Conservation (phyloP, 1,284 basidiomycete genomes). For the Apiotrichum domesticum region DNA sequence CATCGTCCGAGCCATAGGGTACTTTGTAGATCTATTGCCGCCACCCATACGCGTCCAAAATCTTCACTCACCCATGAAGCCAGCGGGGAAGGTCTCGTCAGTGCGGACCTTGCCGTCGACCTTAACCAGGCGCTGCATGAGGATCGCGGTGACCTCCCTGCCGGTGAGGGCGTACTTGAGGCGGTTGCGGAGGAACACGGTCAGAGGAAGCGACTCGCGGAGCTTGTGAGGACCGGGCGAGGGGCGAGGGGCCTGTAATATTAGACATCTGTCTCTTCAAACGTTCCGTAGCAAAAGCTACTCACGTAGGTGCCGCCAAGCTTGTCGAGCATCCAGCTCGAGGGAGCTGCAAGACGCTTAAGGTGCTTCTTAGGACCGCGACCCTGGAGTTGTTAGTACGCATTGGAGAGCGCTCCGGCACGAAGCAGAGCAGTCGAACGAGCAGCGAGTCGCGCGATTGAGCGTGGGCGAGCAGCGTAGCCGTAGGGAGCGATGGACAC, state of each 20-base stretch:
- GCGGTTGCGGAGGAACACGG: constrained; percentile 96
- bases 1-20: too few relatives aligned
- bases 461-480: too few relatives aligned
- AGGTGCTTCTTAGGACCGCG: constrained; percentile 99
- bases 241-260: constrained; percentile 68
- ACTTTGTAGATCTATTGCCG: too few relatives aligned
- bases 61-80: constrained; percentile 77
- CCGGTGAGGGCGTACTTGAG: constrained; percentile 98
- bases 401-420: not conserved
- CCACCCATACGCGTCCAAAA: too few relatives aligned
- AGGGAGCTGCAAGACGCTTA: constrained; percentile 95
- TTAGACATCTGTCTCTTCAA: constrained; percentile 46
- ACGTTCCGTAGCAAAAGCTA: constrained; percentile 34
- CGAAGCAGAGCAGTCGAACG: too few relatives aligned
- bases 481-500: too few relatives aligned
- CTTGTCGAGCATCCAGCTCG: constrained; percentile 99
- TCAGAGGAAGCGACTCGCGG: constrained; percentile 89
- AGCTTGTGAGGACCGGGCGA: constrained; percentile 99
- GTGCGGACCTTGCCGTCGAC: constrained; percentile 99
- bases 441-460: too few relatives aligned
- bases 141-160: constrained; percentile 90
- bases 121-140: constrained; percentile 95
- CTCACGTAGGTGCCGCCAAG: constrained; percentile 80
- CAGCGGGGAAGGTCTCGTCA: constrained; percentile 92
- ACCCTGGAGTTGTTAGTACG: constrained; percentile 53